Base-by-base conservation (phyloP, 2,329 filamentous ascomycete genomes). In the Ophiocordyceps camponoti-saundersi region DNA sequence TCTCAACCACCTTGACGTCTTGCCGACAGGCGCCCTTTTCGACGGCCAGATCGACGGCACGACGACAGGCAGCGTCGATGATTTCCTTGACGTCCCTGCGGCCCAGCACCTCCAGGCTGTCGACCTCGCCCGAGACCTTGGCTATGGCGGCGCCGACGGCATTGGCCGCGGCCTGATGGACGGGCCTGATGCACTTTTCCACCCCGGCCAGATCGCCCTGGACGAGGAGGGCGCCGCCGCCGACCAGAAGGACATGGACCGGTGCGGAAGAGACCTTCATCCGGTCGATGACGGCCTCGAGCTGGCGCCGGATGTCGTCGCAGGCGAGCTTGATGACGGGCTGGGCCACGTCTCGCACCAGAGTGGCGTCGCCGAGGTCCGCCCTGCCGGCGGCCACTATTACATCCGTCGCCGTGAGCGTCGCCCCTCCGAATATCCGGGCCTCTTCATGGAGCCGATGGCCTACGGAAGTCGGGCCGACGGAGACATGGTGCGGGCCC, bases 111-210 rank as follows among this genome's bases (percentile, higher is more conserved):
- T 71, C 65, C n/a, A 76, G 68, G 1, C 69, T 59, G 47, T 78
- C 73, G 2, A 77, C 60, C 11, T 69, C 67, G 0, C 71, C 73
- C 3, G 68, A 68, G 1, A 76, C 68, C 46, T 72, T 72, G 3
- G 71, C 72, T 30, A 76, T 75, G 0, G 76, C 76, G 1, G 76
- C 75, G 6, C 76, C 76, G 2, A 80, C 71, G 0, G 76, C 75
- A 55, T 79, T 80, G 3, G 75, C 75, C 1, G 71, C 73, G 48
- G 72, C 72, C 29, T 73, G 64, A 45, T 69, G 70, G 2, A 68
- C 65, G 1, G 75, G 75, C 5, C 66, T 61, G 8, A 73, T 69
- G 48, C 71, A 67, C 50, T 70, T 62, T 7, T 65, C 63, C 0
- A 75, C 73, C 0, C 72, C 73, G 1, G 63, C 59, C 7, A 79